A percentile compares a stretch with the other conserved stretches of the same genome.
Evolutionary conservation across 441 rosid species (phyloP).

Genomic region (Kokia cookei): DNA sequence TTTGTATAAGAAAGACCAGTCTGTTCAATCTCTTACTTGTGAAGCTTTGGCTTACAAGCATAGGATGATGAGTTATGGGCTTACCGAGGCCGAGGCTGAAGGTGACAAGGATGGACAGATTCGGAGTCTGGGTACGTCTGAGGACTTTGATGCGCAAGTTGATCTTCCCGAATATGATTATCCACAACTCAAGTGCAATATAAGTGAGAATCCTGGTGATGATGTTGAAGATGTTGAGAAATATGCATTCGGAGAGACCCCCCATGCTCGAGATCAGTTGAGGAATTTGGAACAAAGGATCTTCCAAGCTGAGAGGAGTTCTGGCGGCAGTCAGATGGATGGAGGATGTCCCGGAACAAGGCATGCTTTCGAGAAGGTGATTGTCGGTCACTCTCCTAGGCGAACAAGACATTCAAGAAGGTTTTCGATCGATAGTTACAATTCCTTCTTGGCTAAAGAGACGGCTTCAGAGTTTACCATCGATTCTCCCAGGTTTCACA

Average conservation of each 20-base stretch:
- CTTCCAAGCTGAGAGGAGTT: slow-evolving; percentile 67
- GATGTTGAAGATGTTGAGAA: slow-evolving; percentile 66
- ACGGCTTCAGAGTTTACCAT: slow-evolving; percentile 25
- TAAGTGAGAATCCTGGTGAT: slow-evolving; percentile 52
- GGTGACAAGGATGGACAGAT: slow-evolving; percentile 37
- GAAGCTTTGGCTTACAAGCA: slow-evolving; percentile 89
- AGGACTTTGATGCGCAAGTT: slow-evolving; percentile 31
- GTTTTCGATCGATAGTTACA: slow-evolving; percentile 58
- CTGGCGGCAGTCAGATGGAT: slow-evolving; percentile 39
- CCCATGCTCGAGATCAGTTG: slow-evolving; percentile 38
- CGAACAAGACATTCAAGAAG: slow-evolving; percentile 45
- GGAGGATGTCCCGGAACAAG: slow-evolving; percentile 37
- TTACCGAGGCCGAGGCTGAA: slow-evolving; percentile 63
- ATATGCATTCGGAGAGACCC: slow-evolving; percentile 63
- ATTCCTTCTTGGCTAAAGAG: slow-evolving; percentile 44
- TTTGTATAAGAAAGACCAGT: slow-evolving; percentile 83
- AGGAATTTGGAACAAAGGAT: slow-evolving; percentile 74
- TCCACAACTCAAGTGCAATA: slow-evolving; percentile 70
- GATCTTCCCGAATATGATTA: slow-evolving; percentile 56
- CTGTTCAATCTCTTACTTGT: slow-evolving; percentile 64
- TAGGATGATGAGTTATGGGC: slow-evolving; percentile 87
- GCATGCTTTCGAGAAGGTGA: slow-evolving; percentile 55
- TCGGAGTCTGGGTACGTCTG: slow-evolving; percentile 26
- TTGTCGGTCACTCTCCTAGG: slow-evolving; percentile 75
- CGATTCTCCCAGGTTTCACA: slow-evolving; percentile 56